Conservation (phyloP, 2,329 filamentous ascomycete species). For the Zymoseptoria passerinii region DNA sequence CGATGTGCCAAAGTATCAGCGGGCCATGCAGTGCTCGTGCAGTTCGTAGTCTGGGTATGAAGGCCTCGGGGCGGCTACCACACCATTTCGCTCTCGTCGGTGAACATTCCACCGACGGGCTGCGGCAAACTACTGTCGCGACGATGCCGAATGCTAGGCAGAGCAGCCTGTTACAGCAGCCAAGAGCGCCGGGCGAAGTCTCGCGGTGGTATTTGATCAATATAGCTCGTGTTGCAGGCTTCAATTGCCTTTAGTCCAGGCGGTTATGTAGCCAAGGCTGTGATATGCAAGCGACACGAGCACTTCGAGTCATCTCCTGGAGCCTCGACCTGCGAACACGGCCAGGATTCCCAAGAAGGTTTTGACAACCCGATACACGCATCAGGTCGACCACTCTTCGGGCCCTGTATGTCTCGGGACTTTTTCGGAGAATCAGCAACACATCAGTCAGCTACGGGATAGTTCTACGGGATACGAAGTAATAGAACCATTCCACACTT, state of each 20-base stretch:
- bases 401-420: neutral
- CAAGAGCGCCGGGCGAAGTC: too few relatives aligned
- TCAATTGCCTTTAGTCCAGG: too few relatives aligned
- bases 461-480: too few relatives aligned
- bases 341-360: neutral
- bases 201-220: neutral
- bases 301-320: too few relatives aligned
- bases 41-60: slow-evolving; percentile 54
- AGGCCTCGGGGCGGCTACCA: neutral
- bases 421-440: neutral
- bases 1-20: slow-evolving; percentile 69
- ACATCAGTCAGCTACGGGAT: neutral
- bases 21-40: slow-evolving; percentile 90
- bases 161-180: too few relatives aligned
- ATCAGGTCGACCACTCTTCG: neutral
- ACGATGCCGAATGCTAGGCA: too few relatives aligned
- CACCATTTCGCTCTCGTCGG: neutral
- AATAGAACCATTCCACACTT: neutral
- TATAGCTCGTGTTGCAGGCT: neutral
- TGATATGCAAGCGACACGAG: too few relatives aligned
- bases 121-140: neutral
- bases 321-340: neutral
- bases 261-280: too few relatives aligned
- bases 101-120: neutral
- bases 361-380: neutral